A percentile compares a stretch with the other conserved stretches of the same genome.
phyloP scores from a whole-genome alignment of 805 yeast genomes.

The Cyberlindnera euphorbiae region DNA sequence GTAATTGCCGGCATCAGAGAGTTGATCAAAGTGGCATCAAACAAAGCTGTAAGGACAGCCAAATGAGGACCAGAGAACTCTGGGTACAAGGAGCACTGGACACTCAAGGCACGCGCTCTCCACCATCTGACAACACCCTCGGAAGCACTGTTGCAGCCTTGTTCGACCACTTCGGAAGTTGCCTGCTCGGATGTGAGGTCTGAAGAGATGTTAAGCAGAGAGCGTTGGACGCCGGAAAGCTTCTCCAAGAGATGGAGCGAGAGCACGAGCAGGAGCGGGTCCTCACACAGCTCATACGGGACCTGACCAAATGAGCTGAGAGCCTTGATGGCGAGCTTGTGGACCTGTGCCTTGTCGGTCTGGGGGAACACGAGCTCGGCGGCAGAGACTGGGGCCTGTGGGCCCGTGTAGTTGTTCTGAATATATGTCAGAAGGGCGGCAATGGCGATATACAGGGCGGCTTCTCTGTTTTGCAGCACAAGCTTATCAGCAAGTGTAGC shows the following conservation, averaged over 20 bases:
- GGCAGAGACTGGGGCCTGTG: conserved; percentile 43
- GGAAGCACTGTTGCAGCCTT: conserved; percentile 9
- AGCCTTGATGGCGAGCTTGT: conserved; percentile 29
- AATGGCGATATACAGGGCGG: conserved; percentile 33
- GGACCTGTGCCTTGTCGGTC: conserved; percentile 12
- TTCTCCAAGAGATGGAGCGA: conserved; percentile 41
- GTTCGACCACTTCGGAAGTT: conserved; percentile 17
- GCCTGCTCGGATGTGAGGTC: conserved; percentile 27
- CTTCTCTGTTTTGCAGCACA: conserved; percentile 9
- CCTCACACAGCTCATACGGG: conserved; percentile 57
- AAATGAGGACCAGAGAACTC: conserved; percentile 52
- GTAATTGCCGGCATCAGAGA: conserved; percentile 19
- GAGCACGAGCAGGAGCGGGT: conserved; percentile 42
- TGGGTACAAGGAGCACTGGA: conserved; percentile 57
- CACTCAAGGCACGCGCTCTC: conserved; percentile 65
- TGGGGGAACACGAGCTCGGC: conserved; percentile 26
- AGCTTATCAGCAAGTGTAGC: conserved; percentile 2
- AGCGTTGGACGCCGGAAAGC: conserved; percentile 28
- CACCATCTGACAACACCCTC: conserved; percentile 63
- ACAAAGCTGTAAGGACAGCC: conserved; percentile 31
- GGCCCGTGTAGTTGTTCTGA: conserved; percentile 83
- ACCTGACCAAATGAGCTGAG: conserved; percentile 62
- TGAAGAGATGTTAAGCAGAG: conserved; percentile 24
- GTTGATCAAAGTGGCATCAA: conserved; percentile 22
- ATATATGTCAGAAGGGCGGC: conserved; percentile 62